Base-by-base conservation (phyloP, 768 basidiomycete genomes). In the Suillus sp. region DNA sequence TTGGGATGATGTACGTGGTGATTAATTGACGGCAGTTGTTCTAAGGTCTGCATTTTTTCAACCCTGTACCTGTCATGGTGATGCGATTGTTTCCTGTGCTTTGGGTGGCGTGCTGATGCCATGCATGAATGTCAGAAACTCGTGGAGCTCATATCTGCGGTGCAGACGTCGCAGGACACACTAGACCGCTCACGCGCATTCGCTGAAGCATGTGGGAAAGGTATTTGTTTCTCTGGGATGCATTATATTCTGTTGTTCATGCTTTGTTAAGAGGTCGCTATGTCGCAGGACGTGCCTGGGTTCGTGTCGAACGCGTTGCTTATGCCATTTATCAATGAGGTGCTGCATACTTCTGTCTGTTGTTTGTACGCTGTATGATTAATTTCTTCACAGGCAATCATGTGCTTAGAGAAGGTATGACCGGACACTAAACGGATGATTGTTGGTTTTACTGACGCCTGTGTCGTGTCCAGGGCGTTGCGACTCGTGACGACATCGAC, bases 61-160 rank as follows among this genome's bases (percentile, higher is more conserved):
- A 98, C 71, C 96, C 96, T 4, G 96, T 97, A 4, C 96, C 96
- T 3, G 92, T 96, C 37, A 97, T 97, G 95, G 92, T 93, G 84
- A 67, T 54, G 14, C 30, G 20, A 7, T 51, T 53, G 20, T 13
- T 57, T 9, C 13, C 11, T 53, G 32, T 34, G 32, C 38, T 4
- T 40, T 20, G 43, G 60, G 11, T 43, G 14, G 10, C 9, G 18
- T 57, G 11, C 20, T 57, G 25, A 57, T 25, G 8, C 5, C 22
- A 25, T 55, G 9, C 22, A 20, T 27, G 25, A 32, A 30, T 60
- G 18, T 35, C 66, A 92, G 94, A 92, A 91, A 89, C 80, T 97
- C 7, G 95, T 97, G n/a, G 96, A 99, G 74, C 79, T 99, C 6
- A 97, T 99, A 59, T 87, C 96, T 1, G 95, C 91, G 3, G 83